These are phyloP conservation scores for Evansstolkia leycettana DNA, from an alignment of 495 filamentous ascomycete genomes.

Conservation along the genomic window DNA sequence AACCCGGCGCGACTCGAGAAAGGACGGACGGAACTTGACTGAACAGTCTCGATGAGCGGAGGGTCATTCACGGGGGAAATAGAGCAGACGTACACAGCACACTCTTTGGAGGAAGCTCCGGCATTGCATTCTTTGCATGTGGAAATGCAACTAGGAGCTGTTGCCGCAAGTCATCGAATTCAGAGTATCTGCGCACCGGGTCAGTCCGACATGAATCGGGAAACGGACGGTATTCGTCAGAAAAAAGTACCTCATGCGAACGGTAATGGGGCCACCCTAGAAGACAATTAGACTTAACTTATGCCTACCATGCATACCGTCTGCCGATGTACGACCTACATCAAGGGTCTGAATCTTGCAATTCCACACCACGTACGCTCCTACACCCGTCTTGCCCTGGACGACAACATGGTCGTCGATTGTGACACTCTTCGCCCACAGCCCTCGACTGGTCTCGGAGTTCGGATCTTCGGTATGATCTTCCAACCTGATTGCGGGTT, in stretches of 20 bases:
- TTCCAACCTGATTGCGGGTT: slow-evolving; percentile 47
- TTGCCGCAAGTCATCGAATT: slow-evolving; percentile 53
- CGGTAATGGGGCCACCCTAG: slow-evolving; percentile 46
- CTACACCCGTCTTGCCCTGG: slow-evolving; percentile 47
- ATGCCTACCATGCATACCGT: too few relatives aligned
- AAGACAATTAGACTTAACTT: slow-evolving; percentile 1
- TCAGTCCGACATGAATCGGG: neutral
- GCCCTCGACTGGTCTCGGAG: slow-evolving; percentile 44
- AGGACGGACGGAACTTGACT: slow-evolving; percentile 56
- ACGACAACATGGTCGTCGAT: slow-evolving; percentile 59
- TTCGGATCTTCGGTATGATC: slow-evolving; percentile 55
- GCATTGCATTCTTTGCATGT: slow-evolving; percentile 49
- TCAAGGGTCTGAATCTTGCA: slow-evolving; percentile 58
- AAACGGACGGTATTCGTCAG: too few relatives aligned
- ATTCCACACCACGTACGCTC: slow-evolving; percentile 66
- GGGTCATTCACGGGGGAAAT: neutral
- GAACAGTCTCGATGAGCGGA: slow-evolving; percentile 4
- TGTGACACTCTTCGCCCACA: slow-evolving; percentile 55
- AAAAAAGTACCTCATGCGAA: slow-evolving; percentile 53
- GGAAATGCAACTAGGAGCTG: slow-evolving; percentile 53
- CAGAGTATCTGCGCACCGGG: slow-evolving; percentile 45
- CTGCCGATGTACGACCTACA: too few relatives aligned
- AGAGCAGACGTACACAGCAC: slow-evolving; percentile 43
- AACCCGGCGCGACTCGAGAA: slow-evolving; percentile 51
- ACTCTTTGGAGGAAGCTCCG: slow-evolving; percentile 57